Conservation (phyloP, 768 basidiomycete species). For the Phanerochaete carnosa region DNA sequence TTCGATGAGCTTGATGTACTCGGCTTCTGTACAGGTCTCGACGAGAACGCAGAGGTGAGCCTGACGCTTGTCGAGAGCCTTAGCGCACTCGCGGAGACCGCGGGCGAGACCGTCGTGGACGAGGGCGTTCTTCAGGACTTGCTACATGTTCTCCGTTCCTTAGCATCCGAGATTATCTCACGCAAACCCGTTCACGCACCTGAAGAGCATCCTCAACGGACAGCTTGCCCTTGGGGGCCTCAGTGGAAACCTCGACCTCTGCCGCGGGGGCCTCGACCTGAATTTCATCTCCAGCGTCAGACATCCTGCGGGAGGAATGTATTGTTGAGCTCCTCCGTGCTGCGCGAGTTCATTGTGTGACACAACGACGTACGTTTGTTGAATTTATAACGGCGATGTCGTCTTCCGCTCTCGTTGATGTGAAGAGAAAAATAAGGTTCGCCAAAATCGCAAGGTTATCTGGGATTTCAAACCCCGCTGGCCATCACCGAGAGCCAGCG, state of each 20-base stretch:
- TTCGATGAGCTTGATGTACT: slow-evolving; percentile 99
- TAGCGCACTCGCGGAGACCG: slow-evolving; percentile 95
- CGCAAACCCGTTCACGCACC: slow-evolving; percentile 35
- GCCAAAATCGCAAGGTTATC: slow-evolving; percentile 24
- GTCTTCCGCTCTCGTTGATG: slow-evolving; percentile 97
- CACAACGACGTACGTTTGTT: slow-evolving; percentile 21
- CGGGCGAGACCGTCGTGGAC: slow-evolving; percentile 98
- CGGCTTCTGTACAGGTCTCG: slow-evolving; percentile 98
- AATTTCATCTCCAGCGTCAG: slow-evolving; percentile 98
- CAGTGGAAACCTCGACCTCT: slow-evolving; percentile 79
- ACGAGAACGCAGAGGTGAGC: slow-evolving; percentile 98
- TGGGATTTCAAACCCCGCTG: slow-evolving; percentile 54
- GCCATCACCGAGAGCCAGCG: slow-evolving; percentile 33
- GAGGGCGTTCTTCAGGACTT: slow-evolving; percentile 98
- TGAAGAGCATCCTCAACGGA: slow-evolving; percentile 94
- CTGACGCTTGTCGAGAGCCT: slow-evolving; percentile 98
- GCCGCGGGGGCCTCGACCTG: slow-evolving; percentile 61
- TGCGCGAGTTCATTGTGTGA: not conserved
- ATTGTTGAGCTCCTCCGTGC: not conserved
- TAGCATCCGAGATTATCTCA: not conserved
- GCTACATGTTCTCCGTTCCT: slow-evolving; percentile 42
- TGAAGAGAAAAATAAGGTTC: slow-evolving; percentile 58
- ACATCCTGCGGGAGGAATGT: slow-evolving; percentile 55
- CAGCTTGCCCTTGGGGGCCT: slow-evolving; percentile 93
- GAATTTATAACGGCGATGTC: slow-evolving; percentile 51